phyloP scores from a whole-genome alignment of 768 basidiomycete genomes.

The Cyathus striatus region DNA sequence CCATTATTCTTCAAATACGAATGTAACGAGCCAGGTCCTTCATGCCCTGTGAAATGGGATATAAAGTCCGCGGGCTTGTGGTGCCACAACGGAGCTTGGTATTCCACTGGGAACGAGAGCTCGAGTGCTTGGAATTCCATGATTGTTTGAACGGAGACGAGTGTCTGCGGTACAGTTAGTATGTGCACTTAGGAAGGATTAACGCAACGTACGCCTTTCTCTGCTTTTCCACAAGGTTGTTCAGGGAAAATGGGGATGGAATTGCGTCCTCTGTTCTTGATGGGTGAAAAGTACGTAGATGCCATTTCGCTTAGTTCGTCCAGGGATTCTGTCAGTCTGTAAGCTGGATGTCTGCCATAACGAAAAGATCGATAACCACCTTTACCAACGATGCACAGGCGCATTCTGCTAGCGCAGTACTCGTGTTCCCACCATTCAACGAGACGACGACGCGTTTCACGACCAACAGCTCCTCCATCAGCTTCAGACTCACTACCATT shows the following conservation, averaged over 20 bases:
- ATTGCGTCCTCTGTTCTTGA: slow-evolving; percentile 58
- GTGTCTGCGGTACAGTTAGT: too few relatives aligned
- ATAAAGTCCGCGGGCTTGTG: slow-evolving; percentile 76
- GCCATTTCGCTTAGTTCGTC: slow-evolving; percentile 64
- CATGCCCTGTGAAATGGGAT: slow-evolving; percentile 83
- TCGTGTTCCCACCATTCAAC: slow-evolving; percentile 83
- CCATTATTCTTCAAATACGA: slow-evolving; percentile 88
- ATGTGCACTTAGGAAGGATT: too few relatives aligned
- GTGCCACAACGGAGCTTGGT: slow-evolving; percentile 70
- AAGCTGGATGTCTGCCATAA: neutral
- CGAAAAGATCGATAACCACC: slow-evolving; percentile 32
- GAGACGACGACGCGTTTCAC: slow-evolving; percentile 72
- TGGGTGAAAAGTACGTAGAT: slow-evolving; percentile 65
- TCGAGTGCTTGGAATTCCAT: slow-evolving; percentile 84
- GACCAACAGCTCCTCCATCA: slow-evolving; percentile 73
- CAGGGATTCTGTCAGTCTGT: slow-evolving; percentile 52
- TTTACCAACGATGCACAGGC: slow-evolving; percentile 73
- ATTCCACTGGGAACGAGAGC: slow-evolving; percentile 72
- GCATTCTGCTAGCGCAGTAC: slow-evolving; percentile 83
- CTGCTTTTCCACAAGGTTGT: slow-evolving; percentile 70
- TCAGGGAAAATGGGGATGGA: slow-evolving; percentile 59
- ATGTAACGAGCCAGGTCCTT: slow-evolving; percentile 87
- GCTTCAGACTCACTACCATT: slow-evolving; percentile 55
- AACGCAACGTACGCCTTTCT: slow-evolving; percentile 64
- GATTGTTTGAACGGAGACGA: slow-evolving; percentile 84